Base-by-base conservation (phyloP, 768 basidiomycete species). In the Tylopilus subfusipes region DNA sequence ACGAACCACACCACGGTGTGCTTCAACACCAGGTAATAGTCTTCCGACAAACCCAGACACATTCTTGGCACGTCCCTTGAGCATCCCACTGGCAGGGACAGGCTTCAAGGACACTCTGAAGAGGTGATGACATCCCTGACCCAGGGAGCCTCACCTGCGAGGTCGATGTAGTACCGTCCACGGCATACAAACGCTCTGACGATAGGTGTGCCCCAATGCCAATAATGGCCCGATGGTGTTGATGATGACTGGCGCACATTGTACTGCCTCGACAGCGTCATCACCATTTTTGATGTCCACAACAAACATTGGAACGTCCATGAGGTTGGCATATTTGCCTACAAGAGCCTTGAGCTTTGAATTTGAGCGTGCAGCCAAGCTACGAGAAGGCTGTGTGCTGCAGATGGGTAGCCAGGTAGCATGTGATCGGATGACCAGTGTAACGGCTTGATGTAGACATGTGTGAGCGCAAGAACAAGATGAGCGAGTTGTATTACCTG, bases 81-180 rank as follows among this genome's bases (percentile, higher is more conserved):
- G 73, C 10, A 69, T 59, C 3, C 82, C 83, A n/a, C n/a, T n/a
- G n/a, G n/a, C n/a, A 0, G 77, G 72, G 16, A 65, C 13, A 0
- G 81, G 79, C 49, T 77, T 77, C 2, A 59, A 51, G 4, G 82
- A 68, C 4, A 79, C 74, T 88, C 85, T 88, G 55, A 33, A 33
- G 48, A 40, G 7, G 2, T 19, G 34, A 42, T 4, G 56, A 46
- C n/a, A n/a, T 82, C 72, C 56, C 72, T 73, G 42, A 88, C 78
- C 82, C 86, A 93, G 3, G 75, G 72, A 0, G 78, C 71, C 67
- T 95, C 93, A 7, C 88, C 87, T 2, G 87, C 82, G 31, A 94
- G 74, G 69, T 98, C 95, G 25, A 93, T 83, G 67, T 96, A 95
- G 69, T 95, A 90, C 8, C 82, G 79, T 6, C 88, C 86, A 53